Evolutionary conservation across 805 yeast genomes (phyloP), one percentile per base, ranked within the genome.

Genomic region (Jamesozyma hellenica): DNA sequence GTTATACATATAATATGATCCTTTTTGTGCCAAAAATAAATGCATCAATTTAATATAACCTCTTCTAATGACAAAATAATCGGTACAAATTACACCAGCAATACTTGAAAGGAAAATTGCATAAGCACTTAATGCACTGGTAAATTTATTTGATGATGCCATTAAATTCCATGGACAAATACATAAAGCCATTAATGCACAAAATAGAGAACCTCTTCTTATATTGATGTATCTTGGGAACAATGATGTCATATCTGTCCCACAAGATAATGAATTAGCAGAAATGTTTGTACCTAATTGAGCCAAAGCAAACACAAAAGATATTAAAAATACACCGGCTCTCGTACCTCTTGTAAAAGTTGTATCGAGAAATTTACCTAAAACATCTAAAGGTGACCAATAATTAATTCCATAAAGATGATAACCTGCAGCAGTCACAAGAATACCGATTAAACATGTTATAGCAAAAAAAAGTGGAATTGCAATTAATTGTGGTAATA

Each of bases 101-200:
- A 84, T 80, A 31, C 88, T 72, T 2, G 87, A 81, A 40, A 84
- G 65, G 70, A 84, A 84, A 33, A 83, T 79, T 1, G 90, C 69
- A 56, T 82, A 84, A 0, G 92, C 88, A 28, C 82, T 72, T 37
- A 84, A 63, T 50, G 82, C 83, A 12, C 82, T 75, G 16, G 87
- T 77, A 64, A 83, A 84, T 59, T 70, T 75, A 36, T 74, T 72
- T 1, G 86, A 76, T 17, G 78, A 67, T 4, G 77, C 63, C 53
- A 75, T 65, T 56, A 79, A 68, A 49, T 82, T 71, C 94, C 94
- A 84, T 25, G 94, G 94, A 52, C 86, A 79, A 45, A 81, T 77
- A 40, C 75, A 71, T 44, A 77, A 65, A 1, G 83, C 85, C 41
- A 83, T 59, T 4, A 66, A 61, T 1, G 87, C 85, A 63, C 88